A percentile compares a stretch with the other conserved stretches of the same genome.
phyloP scores from a whole-genome alignment of 2,329 filamentous ascomycete genomes.

The Microcyclospora tardicrescens region DNA sequence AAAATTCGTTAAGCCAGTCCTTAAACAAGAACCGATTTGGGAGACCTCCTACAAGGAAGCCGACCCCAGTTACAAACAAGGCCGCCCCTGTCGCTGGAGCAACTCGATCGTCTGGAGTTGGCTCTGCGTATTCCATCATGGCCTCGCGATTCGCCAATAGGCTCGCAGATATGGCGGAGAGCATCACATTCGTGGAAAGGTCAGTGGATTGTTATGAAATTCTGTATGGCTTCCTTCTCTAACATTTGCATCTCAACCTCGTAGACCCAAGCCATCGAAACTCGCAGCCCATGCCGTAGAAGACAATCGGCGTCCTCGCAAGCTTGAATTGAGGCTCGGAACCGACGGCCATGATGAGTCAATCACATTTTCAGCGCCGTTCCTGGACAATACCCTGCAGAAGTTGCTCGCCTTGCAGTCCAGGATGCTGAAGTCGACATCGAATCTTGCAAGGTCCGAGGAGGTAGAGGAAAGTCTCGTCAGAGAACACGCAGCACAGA shows the following conservation, averaged over 20 bases:
- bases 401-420: slow-evolving; percentile 39
- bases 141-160: slow-evolving; percentile 37
- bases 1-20: no score
- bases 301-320: slow-evolving; percentile 32
- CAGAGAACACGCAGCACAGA: slow-evolving; percentile 38
- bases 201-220: slow-evolving; percentile 8
- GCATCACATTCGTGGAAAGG: slow-evolving; percentile 39
- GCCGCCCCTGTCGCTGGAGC: slow-evolving; percentile 23
- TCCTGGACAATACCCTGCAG: slow-evolving; percentile 39
- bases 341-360: slow-evolving; percentile 22
- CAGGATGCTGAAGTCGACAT: slow-evolving; percentile 36
- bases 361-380: slow-evolving; percentile 39
- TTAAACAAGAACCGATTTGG: no score
- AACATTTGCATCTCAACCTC: slow-evolving; percentile 3
- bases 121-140: slow-evolving; percentile 40
- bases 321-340: slow-evolving; percentile 37
- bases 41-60: slow-evolving; percentile 11
- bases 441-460: slow-evolving; percentile 33
- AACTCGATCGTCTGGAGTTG: slow-evolving; percentile 14
- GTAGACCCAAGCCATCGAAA: slow-evolving; percentile 15
- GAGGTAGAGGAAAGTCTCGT: slow-evolving; percentile 34
- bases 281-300: slow-evolving; percentile 11
- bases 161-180: slow-evolving; percentile 41
- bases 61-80: slow-evolving; percentile 18
- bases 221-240: background rate